Conservation (phyloP, 2,329 filamentous ascomycete genomes). For the Microcyclosporella mali region DNA sequence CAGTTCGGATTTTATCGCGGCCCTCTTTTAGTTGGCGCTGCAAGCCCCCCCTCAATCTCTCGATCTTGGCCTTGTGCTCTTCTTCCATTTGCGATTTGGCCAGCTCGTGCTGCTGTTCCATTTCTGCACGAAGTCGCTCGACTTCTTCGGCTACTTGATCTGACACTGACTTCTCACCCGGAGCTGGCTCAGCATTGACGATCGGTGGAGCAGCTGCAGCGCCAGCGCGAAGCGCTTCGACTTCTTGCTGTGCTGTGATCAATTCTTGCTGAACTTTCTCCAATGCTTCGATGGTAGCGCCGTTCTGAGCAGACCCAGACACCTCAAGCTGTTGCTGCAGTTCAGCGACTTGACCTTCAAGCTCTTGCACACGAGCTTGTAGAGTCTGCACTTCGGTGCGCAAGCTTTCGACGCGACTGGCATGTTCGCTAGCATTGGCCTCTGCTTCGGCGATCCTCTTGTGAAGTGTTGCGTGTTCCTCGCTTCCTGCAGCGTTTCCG, state of each 20-base stretch:
- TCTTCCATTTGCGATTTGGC: conserved; percentile 43
- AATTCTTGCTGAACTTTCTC: conserved; percentile 39
- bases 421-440: conserved; percentile 34
- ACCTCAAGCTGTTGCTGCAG: conserved; percentile 36
- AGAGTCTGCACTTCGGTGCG: conserved; percentile 43
- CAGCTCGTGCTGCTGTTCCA: conserved; percentile 33
- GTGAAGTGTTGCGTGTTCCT: conserved; percentile 34
- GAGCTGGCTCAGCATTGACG: conserved; percentile 18
- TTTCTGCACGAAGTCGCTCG: conserved; percentile 31
- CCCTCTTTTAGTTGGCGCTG: conserved; percentile 60
- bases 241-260: conserved; percentile 39
- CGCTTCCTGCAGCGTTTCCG: conserved; percentile 19
- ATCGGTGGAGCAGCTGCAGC: conserved; percentile 17
- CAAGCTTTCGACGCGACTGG: conserved; percentile 32
- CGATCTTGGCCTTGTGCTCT: conserved; percentile 51
- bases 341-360: conserved; percentile 53
- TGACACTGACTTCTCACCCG: conserved; percentile 34
- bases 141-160: conserved; percentile 46
- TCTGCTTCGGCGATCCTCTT: conserved; percentile 37
- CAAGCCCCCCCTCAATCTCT: conserved; percentile 62
- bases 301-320: conserved; percentile 9
- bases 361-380: conserved; percentile 57
- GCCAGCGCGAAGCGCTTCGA: conserved; percentile 39
- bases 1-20: conserved; percentile 32
- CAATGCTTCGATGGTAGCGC: conserved; percentile 22